These are phyloP conservation scores for Gaertneriomyces semiglobifer DNA, from an alignment of 192 early-diverging fungal species.

Conservation along the genomic window DNA sequence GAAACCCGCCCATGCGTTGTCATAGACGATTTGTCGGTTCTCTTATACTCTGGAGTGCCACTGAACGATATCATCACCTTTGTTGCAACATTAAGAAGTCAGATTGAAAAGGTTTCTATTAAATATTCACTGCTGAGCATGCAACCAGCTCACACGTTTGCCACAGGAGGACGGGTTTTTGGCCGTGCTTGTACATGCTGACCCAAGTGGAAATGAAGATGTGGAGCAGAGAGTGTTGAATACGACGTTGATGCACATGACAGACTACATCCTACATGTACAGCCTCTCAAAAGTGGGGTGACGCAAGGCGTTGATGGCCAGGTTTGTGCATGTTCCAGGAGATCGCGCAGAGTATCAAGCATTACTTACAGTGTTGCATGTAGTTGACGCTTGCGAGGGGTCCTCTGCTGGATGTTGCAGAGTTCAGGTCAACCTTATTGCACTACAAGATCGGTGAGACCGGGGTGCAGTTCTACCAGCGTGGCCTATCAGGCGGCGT, in stretches of 20 bases:
- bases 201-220: constrained; percentile 9
- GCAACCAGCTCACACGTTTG: not conserved
- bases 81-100: not conserved
- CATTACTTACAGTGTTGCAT: not conserved
- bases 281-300: constrained; percentile 20
- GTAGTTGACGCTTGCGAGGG: constrained; percentile 18
- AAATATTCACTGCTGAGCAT: not conserved
- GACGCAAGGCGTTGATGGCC: constrained; percentile 29
- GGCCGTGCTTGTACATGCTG: constrained; percentile 22
- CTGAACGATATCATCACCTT: constrained; percentile 14
- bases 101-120: not conserved
- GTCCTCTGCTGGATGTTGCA: constrained; percentile 13
- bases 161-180: constrained; percentile 19
- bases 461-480: constrained; percentile 25
- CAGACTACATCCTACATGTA: constrained; percentile 25
- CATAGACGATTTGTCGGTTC: constrained; percentile 24
- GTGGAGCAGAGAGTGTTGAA: constrained; percentile 2
- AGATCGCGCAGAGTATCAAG: not conserved
- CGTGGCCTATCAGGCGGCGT: constrained; percentile 26
- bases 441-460: constrained; percentile 24
- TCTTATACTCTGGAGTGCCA: constrained; percentile 16
- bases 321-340: constrained; percentile 3
- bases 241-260: constrained; percentile 2
- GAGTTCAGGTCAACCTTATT: constrained; percentile 17
- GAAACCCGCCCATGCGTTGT: constrained; percentile 8